Evolutionary conservation across 768 basidiomycete species (phyloP).

Genomic region (Leucocoprinus leucothites): DNA sequence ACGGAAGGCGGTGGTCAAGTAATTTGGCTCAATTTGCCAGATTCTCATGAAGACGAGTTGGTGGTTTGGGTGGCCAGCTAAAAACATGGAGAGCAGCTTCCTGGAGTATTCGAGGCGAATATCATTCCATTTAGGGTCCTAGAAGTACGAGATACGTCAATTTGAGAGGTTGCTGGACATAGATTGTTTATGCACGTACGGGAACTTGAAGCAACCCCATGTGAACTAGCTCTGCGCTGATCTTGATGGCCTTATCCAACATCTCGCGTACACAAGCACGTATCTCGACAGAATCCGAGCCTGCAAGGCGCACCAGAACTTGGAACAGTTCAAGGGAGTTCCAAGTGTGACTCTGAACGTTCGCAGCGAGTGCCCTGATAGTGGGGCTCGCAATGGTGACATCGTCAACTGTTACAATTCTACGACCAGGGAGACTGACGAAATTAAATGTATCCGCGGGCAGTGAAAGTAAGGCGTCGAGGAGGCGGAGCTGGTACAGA

Average conservation of each 20-base stretch:
- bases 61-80: conserved; percentile 90
- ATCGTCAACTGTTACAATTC: conserved; percentile 87
- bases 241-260: conserved; percentile 90
- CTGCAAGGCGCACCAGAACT: conserved; percentile 77
- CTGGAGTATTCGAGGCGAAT: conserved; percentile 85
- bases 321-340: conserved; percentile 91
- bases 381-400: conserved; percentile 81
- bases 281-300: conserved; percentile 69
- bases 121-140: conserved; percentile 85
- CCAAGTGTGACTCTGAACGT: conserved; percentile 92
- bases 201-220: conserved; percentile 90
- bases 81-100: conserved; percentile 83
- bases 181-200: conserved; percentile 45
- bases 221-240: conserved; percentile 91
- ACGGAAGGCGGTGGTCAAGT: conserved; percentile 84
- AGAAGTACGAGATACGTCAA: not conserved
- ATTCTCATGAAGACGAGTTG: conserved; percentile 97
- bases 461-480: conserved; percentile 85
- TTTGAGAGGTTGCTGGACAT: no score
- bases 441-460: conserved; percentile 93
- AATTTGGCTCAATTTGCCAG: conserved; percentile 86
- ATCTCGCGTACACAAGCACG: conserved; percentile 81
- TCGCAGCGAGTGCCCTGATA: conserved; percentile 88
- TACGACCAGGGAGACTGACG: conserved; percentile 77
- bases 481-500: conserved; percentile 78